These are phyloP conservation scores for Tympanopsis confertula DNA, from an alignment of 2,329 filamentous ascomycete genomes.

Conservation along the genomic window DNA sequence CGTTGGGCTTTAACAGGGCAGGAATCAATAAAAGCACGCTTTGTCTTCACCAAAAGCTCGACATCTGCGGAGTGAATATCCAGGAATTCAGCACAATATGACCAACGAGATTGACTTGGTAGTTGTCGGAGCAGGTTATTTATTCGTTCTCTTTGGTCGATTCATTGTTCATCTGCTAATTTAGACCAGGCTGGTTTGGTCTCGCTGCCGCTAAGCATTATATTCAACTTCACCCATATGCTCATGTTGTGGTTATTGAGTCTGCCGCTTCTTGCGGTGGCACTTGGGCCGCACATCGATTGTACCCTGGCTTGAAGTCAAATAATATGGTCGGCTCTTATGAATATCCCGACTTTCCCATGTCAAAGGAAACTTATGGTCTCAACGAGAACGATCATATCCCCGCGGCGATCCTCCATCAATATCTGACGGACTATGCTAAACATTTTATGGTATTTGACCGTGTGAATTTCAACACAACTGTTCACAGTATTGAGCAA, in stretches of 20 bases:
- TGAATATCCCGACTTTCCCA: conserved; percentile 64
- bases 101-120: not conserved
- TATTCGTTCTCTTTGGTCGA: not conserved
- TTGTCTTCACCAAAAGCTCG: too few relatives aligned
- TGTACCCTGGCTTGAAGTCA: conserved; percentile 59
- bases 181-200: conserved; percentile 34
- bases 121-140: not conserved
- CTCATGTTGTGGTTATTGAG: conserved; percentile 46
- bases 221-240: conserved; percentile 42
- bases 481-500: conserved; percentile 29
- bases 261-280: conserved; percentile 47
- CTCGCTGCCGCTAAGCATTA: conserved; percentile 51
- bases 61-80: too few relatives aligned
- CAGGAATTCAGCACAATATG: too few relatives aligned
- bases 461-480: conserved; percentile 25
- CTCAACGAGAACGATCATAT: conserved; percentile 33
- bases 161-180: not conserved
- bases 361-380: conserved; percentile 41
- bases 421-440: conserved; percentile 33
- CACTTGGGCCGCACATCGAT: conserved; percentile 54
- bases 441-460: conserved; percentile 26
- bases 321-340: conserved; percentile 67
- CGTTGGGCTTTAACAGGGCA: too few relatives aligned
- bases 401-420: conserved; percentile 29
- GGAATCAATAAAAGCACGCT: too few relatives aligned